Percentiles rank a stretch among this genome's conserved stretches.
These are phyloP conservation scores for Penicillium canariense DNA, from an alignment of 495 filamentous ascomycete species.

Conservation along the genomic window DNA sequence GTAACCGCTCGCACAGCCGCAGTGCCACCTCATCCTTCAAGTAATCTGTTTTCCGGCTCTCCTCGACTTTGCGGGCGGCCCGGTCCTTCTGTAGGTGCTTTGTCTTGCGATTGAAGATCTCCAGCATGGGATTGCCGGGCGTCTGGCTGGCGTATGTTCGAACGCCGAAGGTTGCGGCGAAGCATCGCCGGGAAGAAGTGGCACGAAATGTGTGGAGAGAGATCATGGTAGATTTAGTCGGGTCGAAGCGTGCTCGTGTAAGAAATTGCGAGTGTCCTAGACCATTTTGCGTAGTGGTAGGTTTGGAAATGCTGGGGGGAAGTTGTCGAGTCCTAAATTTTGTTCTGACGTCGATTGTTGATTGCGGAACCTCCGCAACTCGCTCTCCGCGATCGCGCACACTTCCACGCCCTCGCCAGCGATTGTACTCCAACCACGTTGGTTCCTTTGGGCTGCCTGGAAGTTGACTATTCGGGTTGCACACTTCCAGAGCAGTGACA, in stretches of 20 bases:
- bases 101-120: conserved; percentile 85
- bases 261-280: background rate
- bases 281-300: conserved; percentile 8
- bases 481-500: background rate
- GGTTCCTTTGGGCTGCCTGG: background rate
- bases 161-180: conserved; percentile 11
- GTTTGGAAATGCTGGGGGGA: conserved; percentile 7
- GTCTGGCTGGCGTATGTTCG: conserved; percentile 74
- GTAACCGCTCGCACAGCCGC: conserved; percentile 79
- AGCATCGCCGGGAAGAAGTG: conserved; percentile 16
- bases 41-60: conserved; percentile 80
- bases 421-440: conserved; percentile 2
- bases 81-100: conserved; percentile 93
- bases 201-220: conserved; percentile 29
- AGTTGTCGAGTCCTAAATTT: conserved; percentile 17
- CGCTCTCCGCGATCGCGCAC: conserved; percentile 20
- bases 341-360: conserved; percentile 38
- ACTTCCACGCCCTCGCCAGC: conserved; percentile 12
- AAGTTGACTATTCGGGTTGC: background rate
- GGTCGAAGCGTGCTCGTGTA: background rate
- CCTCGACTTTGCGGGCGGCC: conserved; percentile 65
- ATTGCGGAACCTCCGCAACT: conserved; percentile 29
- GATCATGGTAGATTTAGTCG: conserved; percentile 22
- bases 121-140: conserved; percentile 68
- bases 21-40: conserved; percentile 86